Evolutionary conservation across 371 early-diverging fungal genomes (phyloP), one percentile per base, ranked within the genome.

Genomic region (Mucor indicus): DNA sequence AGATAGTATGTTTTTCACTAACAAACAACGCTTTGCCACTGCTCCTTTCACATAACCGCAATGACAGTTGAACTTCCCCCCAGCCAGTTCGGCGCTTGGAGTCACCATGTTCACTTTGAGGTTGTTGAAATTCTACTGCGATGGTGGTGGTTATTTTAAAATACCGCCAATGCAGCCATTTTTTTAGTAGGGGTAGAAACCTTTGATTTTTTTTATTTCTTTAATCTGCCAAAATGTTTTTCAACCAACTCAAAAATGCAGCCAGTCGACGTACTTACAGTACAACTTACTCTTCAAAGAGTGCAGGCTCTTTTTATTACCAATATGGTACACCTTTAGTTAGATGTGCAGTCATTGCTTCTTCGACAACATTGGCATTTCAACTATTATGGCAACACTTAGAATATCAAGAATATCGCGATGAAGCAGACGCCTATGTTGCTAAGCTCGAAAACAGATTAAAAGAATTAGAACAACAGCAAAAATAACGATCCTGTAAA

Each of bases 271-370:
- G 44, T 32, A 8, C 19, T 1, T 52, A 52, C 17, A 31, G 31
- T 6, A 52, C 52, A n/a, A 17, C 44, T 44, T 13, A 17, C 2
- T 23, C 40, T 4, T 6, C 13, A 25, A 50, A 19, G 15, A 25
- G 16, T n/a, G 31, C 27, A 19, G 59, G 59, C 12, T 58, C 68
- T 1, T 69, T 69, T 32, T 71, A 61, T 42, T 72, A 64, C 37
- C 48, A 58, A 33, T 75, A 67, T 33, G 76, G 72, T n/a, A 72
- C 76, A 5, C 76, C 76, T n/a, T 47, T 75, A 10, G 67, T 75
- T 8, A 64, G 64, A 59, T 75, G 76, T 46, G 57, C 62, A 12
- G 63, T 72, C 17, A 12, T 75, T 16, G 76, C 76, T 2, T 65
- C 72, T 10, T 60, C 61, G 5, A 72, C 76, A 0, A 69, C 67